Evolutionary conservation across 495 filamentous ascomycete species (phyloP), one percentile per base, ranked within the genome.

Genomic region (Geopyxis carbonaria): DNA sequence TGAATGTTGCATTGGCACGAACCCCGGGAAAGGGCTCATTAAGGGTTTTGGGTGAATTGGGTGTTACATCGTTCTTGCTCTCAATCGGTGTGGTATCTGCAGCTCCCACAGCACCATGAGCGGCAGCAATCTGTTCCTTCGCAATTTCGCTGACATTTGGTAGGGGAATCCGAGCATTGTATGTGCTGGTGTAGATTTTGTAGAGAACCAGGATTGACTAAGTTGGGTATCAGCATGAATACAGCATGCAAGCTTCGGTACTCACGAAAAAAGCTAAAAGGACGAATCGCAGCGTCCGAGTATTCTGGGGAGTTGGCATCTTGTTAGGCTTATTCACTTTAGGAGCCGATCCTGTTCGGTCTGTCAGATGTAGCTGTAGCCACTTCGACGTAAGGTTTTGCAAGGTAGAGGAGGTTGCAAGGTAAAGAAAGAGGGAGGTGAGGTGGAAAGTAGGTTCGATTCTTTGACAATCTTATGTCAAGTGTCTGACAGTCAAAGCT

Each of bases 1-100:
- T 84, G 55, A 97, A 97, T 2, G 91, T 95, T 20, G 89, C 89
- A 58, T 97, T 97, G 63, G 91, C 78, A 44, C 76, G 76, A 31
- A 72, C 68, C 24, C 74, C 75, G 4, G 60, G 58, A 6, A 67
- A 66, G 22, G 64, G 65, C 34, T 68, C 63, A 8, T 53, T 45
- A 10, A 50, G 67, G 47, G 73, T 62, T 31, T 41, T 55, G 33
- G 43, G 39, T 28, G 38, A 37, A 28, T 36, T 53, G 18, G 39
- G 38, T 15, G 42, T 39, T 11, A 31, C 40, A 22, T 4, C 15
- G 2, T 15, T 22, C 29, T 43, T n/a, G n/a, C n/a, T n/a, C n/a
- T n/a, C n/a, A n/a, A n/a, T n/a, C n/a, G n/a, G n/a, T 19, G 30
- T 39, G 7, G 38, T 38, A 16, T n/a, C n/a, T n/a, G n/a, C n/a